These are phyloP conservation scores for Pilasporangium apinafurcum DNA, from an alignment of 352 stramenopile species.

Conservation along the genomic window DNA sequence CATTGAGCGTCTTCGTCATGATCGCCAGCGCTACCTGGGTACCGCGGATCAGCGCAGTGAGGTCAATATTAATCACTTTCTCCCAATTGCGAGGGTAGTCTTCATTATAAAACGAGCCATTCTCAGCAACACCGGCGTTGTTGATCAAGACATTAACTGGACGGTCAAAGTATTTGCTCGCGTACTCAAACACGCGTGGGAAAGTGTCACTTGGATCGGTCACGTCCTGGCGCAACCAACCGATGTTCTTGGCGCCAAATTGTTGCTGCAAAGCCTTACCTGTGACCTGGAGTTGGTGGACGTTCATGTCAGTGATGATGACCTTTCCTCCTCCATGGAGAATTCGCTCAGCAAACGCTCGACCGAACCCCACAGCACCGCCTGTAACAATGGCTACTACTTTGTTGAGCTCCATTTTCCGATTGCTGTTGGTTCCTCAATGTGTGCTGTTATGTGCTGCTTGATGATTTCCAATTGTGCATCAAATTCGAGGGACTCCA, in stretches of 20 bases:
- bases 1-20: conserved; percentile 42
- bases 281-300: conserved; percentile 41
- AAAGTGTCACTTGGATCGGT: conserved; percentile 56
- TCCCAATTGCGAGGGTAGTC: conserved; percentile 29
- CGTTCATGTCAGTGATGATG: conserved; percentile 67
- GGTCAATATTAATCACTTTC: conserved; percentile 54
- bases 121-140: conserved; percentile 57
- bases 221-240: conserved; percentile 57
- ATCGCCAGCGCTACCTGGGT: conserved; percentile 43
- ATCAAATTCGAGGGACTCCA: too few relatives aligned
- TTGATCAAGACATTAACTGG: conserved; percentile 67
- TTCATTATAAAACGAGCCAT: conserved; percentile 39
- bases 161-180: conserved; percentile 44
- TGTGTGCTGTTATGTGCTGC: too few relatives aligned
- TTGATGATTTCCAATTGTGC: too few relatives aligned
- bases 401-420: conserved; percentile 43
- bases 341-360: conserved; percentile 48
- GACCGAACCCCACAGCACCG: conserved; percentile 48
- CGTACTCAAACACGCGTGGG: conserved; percentile 39
- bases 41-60: conserved; percentile 57
- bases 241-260: conserved; percentile 40
- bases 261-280: conserved; percentile 40
- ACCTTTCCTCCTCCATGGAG: conserved; percentile 32
- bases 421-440: too few relatives aligned
- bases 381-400: conserved; percentile 58